Conservation (phyloP, 345 rosid species). For the Citrus cavaleriei region DNA sequence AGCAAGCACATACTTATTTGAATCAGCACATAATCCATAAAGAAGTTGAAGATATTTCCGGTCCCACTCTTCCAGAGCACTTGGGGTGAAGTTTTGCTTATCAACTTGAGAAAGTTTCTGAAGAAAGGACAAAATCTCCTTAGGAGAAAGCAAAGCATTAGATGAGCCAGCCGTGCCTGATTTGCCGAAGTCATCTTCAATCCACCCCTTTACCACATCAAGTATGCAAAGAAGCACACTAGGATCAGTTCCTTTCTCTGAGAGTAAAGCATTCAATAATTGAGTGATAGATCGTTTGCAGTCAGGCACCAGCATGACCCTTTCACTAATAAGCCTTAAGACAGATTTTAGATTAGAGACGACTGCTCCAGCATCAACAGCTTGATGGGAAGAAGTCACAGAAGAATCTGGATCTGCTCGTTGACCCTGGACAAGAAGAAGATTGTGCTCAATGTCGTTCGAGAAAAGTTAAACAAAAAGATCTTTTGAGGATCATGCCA, state of each 20-base stretch:
- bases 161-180: slow-evolving; percentile 50
- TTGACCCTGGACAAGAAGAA: slow-evolving; percentile 59
- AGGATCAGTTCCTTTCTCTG: slow-evolving; percentile 90
- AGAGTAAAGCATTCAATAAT: slow-evolving; percentile 72
- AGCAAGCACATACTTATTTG: slow-evolving; percentile 54
- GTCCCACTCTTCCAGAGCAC: slow-evolving; percentile 88
- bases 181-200: slow-evolving; percentile 74
- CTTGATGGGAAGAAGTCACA: slow-evolving; percentile 84
- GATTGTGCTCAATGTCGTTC: slow-evolving; percentile 14
- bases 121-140: slow-evolving; percentile 82
- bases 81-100: slow-evolving; percentile 65
- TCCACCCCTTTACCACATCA: slow-evolving; percentile 87
- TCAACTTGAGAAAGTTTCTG: slow-evolving; percentile 90
- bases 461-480: neutral
- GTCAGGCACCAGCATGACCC: slow-evolving; percentile 80
- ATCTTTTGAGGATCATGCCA: neutral
- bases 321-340: slow-evolving; percentile 77
- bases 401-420: slow-evolving; percentile 86
- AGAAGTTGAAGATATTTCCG: slow-evolving; percentile 90
- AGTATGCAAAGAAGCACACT: slow-evolving; percentile 90
- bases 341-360: slow-evolving; percentile 75
- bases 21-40: slow-evolving; percentile 84
- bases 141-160: slow-evolving; percentile 55
- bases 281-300: slow-evolving; percentile 83
- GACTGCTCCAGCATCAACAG: slow-evolving; percentile 79